phyloP scores from a whole-genome alignment of 768 basidiomycete genomes.

The Mycena sanguinolenta region DNA sequence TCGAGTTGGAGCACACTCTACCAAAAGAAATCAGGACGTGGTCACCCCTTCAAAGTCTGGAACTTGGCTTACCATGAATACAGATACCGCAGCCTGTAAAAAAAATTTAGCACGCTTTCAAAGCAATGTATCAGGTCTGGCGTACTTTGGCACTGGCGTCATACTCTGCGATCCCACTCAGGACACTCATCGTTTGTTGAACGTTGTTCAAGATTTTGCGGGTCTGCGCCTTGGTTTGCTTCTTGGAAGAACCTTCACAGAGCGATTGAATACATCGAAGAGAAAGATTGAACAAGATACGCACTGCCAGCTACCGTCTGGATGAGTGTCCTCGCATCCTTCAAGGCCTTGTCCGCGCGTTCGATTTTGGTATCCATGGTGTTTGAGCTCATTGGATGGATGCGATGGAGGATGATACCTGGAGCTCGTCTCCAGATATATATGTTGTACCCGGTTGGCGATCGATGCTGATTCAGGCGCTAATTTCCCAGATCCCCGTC shows the following conservation, averaged over 20 bases:
- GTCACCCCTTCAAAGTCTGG: neutral
- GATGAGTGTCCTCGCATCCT: constrained; percentile 8
- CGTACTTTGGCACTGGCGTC: neutral
- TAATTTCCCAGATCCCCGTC: too few relatives aligned
- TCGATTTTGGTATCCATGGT: constrained; percentile 20
- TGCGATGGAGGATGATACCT: neutral
- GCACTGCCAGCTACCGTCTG: constrained; percentile 1
- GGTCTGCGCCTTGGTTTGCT: constrained; percentile 13
- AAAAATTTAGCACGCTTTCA: neutral
- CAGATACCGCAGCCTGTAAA: neutral
- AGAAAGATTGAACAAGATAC: neutral
- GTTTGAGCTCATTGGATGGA: neutral
- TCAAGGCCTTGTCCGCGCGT: constrained; percentile 10
- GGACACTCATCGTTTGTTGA: constrained; percentile 2
- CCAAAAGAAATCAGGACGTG: neutral
- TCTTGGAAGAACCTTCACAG: constrained; percentile 7
- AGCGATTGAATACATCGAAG: neutral
- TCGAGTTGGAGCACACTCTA: constrained; percentile 25
- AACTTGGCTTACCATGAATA: neutral
- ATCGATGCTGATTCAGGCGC: too few relatives aligned
- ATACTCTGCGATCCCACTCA: neutral
- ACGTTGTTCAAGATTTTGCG: too few relatives aligned
- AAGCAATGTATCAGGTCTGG: neutral
- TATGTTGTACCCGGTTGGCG: too few relatives aligned
- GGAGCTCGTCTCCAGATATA: too few relatives aligned